phyloP scores from a whole-genome alignment of 345 rosid species.

The Eucalyptus paniculata region DNA sequence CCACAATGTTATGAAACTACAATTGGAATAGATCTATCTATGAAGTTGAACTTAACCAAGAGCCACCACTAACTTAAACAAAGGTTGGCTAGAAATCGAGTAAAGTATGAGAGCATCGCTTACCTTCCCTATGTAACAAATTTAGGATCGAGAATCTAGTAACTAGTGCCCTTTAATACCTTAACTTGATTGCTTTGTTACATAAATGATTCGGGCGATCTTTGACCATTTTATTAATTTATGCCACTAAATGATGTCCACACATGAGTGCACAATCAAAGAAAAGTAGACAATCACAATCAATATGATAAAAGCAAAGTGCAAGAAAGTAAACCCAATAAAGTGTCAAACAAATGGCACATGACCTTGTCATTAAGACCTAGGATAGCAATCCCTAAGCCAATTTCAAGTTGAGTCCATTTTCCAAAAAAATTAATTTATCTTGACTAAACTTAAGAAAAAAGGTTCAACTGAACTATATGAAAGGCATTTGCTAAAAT shows the following conservation, averaged over 20 bases:
- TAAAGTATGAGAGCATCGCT: accelerated
- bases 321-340: background rate
- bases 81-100: background rate
- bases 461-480: accelerated
- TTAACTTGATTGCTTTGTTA: background rate
- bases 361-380: background rate
- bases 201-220: accelerated
- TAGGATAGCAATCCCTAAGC: accelerated
- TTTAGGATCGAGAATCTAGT: background rate
- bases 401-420: background rate
- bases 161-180: background rate
- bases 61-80: background rate
- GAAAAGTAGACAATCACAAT: background rate
- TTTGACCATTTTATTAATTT: background rate
- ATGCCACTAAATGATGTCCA: background rate
- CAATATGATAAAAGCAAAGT: background rate
- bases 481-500: background rate
- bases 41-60: background rate
- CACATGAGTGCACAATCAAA: background rate
- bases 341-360: background rate
- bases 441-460: accelerated
- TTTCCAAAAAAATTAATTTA: background rate
- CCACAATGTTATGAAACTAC: background rate
- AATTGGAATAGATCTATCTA: background rate
- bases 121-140: background rate